Evolutionary conservation across 2,329 filamentous ascomycete species (phyloP).

Genomic region (Cylindrodendrum hubeiense): DNA sequence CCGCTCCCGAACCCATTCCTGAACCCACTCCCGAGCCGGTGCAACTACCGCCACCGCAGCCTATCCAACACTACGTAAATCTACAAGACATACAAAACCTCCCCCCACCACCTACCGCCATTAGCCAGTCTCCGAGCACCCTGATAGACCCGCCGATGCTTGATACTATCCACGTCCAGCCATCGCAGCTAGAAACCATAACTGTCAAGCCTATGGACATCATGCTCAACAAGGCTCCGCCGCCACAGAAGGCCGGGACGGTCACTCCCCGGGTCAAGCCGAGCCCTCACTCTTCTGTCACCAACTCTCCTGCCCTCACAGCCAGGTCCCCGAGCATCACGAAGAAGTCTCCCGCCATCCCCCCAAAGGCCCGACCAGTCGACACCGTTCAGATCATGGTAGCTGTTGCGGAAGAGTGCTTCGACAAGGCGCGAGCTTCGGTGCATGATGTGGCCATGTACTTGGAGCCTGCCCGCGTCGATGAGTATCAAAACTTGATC

Average conservation of each 20-base stretch:
- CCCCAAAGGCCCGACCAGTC: slow-evolving; percentile 55
- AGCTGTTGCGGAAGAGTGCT: slow-evolving; percentile 81
- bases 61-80: slow-evolving; percentile 51
- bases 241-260: slow-evolving; percentile 38
- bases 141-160: slow-evolving; percentile 25
- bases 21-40: slow-evolving; percentile 37
- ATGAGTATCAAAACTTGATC: slow-evolving; percentile 79
- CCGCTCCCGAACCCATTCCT: slow-evolving; percentile 24
- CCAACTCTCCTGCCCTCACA: slow-evolving; percentile 57
- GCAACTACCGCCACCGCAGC: slow-evolving; percentile 27
- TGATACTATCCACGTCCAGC: slow-evolving; percentile 27
- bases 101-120: slow-evolving; percentile 44
- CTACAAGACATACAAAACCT: slow-evolving; percentile 53
- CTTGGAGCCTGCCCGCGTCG: slow-evolving; percentile 58
- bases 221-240: slow-evolving; percentile 38
- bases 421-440: slow-evolving; percentile 72
- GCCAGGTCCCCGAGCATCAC: slow-evolving; percentile 55
- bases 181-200: slow-evolving; percentile 32
- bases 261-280: slow-evolving; percentile 47
- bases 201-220: slow-evolving; percentile 44
- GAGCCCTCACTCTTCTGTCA: slow-evolving; percentile 54
- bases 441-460: slow-evolving; percentile 60
- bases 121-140: slow-evolving; percentile 38
- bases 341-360: slow-evolving; percentile 57
- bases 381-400: slow-evolving; percentile 73